phyloP scores from a whole-genome alignment of 78 protist species.

The Guillardia theta region DNA sequence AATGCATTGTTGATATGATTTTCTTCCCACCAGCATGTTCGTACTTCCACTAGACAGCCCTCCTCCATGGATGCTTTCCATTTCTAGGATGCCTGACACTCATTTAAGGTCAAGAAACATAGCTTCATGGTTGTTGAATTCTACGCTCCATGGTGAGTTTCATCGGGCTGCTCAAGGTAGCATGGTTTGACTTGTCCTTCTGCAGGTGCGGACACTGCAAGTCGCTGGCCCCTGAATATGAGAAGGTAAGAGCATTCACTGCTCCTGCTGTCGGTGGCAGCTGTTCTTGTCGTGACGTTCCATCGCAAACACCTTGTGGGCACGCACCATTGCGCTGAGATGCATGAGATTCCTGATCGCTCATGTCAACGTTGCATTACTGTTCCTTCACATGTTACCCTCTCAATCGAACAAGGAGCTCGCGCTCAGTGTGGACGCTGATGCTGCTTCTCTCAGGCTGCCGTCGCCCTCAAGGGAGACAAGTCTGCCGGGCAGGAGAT shows the following conservation, averaged over 20 bases:
- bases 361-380: not conserved
- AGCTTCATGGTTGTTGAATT: not conserved
- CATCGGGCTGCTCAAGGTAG: not conserved
- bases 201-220: constrained; percentile 17
- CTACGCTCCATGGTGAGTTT: not conserved
- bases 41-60: too few relatives aligned
- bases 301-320: too few relatives aligned
- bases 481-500: not conserved
- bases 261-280: too few relatives aligned
- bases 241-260: not conserved
- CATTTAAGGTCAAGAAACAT: not conserved
- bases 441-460: too few relatives aligned
- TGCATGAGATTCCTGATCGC: not conserved
- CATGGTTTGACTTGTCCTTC: not conserved
- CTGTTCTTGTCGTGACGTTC: too few relatives aligned
- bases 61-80: too few relatives aligned
- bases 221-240: not conserved
- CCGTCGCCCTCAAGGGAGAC: not conserved
- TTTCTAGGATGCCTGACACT: too few relatives aligned
- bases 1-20: not conserved
- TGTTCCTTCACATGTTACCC: not conserved
- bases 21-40: too few relatives aligned
- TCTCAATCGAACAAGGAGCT: too few relatives aligned
- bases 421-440: too few relatives aligned
- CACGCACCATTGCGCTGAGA: too few relatives aligned